Conservation (phyloP, 2,329 filamentous ascomycete species). For the Rugonectria rugulosa region DNA sequence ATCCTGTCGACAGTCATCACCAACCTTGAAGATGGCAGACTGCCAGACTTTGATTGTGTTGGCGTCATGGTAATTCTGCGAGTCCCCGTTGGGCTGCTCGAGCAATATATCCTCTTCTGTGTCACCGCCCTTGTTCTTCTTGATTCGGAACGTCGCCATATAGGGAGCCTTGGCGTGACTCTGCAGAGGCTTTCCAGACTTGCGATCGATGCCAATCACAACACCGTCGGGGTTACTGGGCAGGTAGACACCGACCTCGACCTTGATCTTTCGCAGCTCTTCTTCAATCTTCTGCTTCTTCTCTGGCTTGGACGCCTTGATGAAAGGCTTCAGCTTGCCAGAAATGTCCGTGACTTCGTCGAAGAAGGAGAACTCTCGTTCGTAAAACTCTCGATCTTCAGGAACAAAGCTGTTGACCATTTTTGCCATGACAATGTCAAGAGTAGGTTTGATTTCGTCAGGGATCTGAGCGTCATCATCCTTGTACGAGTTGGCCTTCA, state of each 20-base stretch:
- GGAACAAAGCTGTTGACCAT: slow-evolving; percentile 83
- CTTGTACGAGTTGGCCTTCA: slow-evolving; percentile 99
- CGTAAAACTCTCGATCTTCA: slow-evolving; percentile 85
- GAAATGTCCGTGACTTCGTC: slow-evolving; percentile 95
- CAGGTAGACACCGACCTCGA: slow-evolving; percentile 96
- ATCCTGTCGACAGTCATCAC: slow-evolving; percentile 97
- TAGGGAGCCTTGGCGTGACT: slow-evolving; percentile 98
- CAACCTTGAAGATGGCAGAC: slow-evolving; percentile 99
- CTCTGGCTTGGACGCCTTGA: slow-evolving; percentile 90
- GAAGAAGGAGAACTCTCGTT: slow-evolving; percentile 97
- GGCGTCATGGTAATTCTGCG: slow-evolving; percentile 47
- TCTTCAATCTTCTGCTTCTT: slow-evolving; percentile 99
- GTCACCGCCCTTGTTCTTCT: slow-evolving; percentile 72
- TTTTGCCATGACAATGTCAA: slow-evolving; percentile 87
- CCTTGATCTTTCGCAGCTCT: slow-evolving; percentile 94
- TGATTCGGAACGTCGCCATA: slow-evolving; percentile 98
- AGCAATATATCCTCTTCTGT: slow-evolving; percentile 60
- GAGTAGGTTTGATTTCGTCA: slow-evolving; percentile 89
- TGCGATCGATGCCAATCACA: slow-evolving; percentile 96
- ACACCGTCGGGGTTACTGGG: slow-evolving; percentile 97
- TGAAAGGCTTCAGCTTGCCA: slow-evolving; percentile 91
- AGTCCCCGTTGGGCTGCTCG: slow-evolving; percentile 54
- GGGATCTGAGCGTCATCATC: slow-evolving; percentile 92
- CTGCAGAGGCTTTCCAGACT: slow-evolving; percentile 96
- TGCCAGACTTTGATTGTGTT: slow-evolving; percentile 95